Base-by-base conservation (phyloP, 805 yeast genomes). In the Candida maltosa region DNA sequence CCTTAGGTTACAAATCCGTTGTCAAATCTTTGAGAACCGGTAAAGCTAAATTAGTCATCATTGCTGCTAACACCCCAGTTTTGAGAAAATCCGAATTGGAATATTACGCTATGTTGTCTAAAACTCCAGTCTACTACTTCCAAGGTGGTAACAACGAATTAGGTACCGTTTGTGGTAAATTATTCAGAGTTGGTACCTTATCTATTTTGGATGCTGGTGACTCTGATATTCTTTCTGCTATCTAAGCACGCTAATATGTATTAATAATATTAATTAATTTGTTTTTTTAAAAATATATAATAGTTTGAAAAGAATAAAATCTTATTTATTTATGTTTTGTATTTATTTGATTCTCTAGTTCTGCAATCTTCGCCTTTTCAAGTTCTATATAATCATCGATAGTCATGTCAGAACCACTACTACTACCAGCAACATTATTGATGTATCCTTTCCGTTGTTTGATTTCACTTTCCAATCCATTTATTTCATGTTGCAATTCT, bases 121-220 rank as follows among this genome's bases (percentile, higher is more conserved):
- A 89, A 87, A 86, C 96, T 70, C 80, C 79, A 65, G 83, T 82
- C 54, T 89, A 91, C 93, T 94, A 89, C 89, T 93, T 89, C 95
- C 93, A 83, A 76, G 97, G 97, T 80, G 95, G 96, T 74, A 91
- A 91, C 96, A 91, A 91, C 78, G 97, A 91, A 79, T 87, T 91
- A 68, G 97, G 97, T 80, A 93, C 99, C 61, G 96, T 96, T 60
- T 91, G 96, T 78, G 99, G 99, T 89, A 91, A 87, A 76, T 87
- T 93, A 66, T 93, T 93, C 96, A 87, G 97, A 80, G 97, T 93
- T 60, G 97, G 97, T 80, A 91, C 89, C 65, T 77, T 93, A 63
- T 78, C 97, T 63, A 72, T 93, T 62, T 77, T 91, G 64, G 98
- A 93, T 62, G 96, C 96, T 61, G 99, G 99, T 89, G 99, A 93